Conservation (phyloP, 345 rosid genomes). For the Streptanthus diversifolius region DNA sequence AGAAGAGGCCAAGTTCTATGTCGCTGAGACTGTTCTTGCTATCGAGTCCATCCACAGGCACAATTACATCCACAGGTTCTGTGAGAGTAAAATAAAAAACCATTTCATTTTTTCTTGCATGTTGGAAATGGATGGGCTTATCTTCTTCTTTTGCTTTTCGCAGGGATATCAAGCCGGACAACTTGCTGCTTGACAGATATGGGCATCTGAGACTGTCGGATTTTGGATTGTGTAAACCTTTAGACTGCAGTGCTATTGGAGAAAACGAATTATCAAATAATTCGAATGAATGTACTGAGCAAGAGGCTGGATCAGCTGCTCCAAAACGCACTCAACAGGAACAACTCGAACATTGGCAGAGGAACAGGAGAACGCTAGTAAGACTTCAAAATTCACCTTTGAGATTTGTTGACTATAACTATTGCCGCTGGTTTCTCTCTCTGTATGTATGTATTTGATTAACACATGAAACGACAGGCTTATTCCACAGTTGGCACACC, state of each 20-base stretch:
- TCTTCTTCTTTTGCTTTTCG: not conserved
- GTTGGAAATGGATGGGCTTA: not conserved
- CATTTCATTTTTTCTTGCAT: not conserved
- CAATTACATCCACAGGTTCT: constrained; percentile 62
- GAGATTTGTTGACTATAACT: not conserved
- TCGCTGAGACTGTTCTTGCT: constrained; percentile 64
- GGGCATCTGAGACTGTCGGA: constrained; percentile 63
- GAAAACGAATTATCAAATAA: constrained; percentile 51
- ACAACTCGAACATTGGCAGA: constrained; percentile 63
- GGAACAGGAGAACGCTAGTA: constrained; percentile 60
- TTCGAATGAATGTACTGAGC: constrained; percentile 31
- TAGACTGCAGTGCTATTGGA: constrained; percentile 55
- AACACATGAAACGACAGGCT: constrained; percentile 54
- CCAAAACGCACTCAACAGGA: constrained; percentile 62
- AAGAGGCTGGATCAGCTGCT: constrained; percentile 43
- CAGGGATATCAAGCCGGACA: constrained; percentile 66
- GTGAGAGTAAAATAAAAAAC: not conserved
- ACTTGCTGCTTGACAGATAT: constrained; percentile 54
- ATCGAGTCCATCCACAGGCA: constrained; percentile 64
- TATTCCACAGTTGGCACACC: constrained; percentile 98
- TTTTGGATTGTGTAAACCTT: constrained; percentile 66
- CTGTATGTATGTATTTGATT: not conserved
- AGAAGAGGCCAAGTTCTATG: constrained; percentile 64
- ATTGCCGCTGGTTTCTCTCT: not conserved
- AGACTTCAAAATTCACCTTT: constrained; percentile 16